Evolutionary conservation across 352 stramenopile genomes (phyloP).

Genomic region (Pythium guiyangense): DNA sequence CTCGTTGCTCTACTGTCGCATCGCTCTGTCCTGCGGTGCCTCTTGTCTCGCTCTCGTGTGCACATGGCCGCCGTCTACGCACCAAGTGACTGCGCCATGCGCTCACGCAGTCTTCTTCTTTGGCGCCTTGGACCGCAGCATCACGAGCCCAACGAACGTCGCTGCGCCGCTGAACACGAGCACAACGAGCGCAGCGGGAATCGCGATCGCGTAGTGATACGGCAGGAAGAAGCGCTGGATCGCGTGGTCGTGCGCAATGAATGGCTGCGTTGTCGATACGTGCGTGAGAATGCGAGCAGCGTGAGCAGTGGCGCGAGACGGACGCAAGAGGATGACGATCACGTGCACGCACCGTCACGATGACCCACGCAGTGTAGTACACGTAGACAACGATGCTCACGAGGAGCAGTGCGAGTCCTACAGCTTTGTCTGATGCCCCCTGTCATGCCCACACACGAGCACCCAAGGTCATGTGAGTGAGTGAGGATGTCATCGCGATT

Average conservation of each 20-base stretch:
- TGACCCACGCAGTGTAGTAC: slow-evolving; percentile 91
- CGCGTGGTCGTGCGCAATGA: slow-evolving; percentile 75
- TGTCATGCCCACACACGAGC: slow-evolving; percentile 11
- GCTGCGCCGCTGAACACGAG: slow-evolving; percentile 80
- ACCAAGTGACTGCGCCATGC: too few relatives aligned
- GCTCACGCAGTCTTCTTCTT: slow-evolving; percentile 37
- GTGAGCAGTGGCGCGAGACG: background rate
- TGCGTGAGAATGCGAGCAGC: background rate
- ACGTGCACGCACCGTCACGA: slow-evolving; percentile 67
- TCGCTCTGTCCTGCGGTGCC: too few relatives aligned
- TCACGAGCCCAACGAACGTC: slow-evolving; percentile 87
- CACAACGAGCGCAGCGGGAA: slow-evolving; percentile 81
- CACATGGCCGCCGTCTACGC: too few relatives aligned
- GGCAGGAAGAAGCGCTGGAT: slow-evolving; percentile 84
- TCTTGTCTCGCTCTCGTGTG: too few relatives aligned
- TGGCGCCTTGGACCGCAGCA: slow-evolving; percentile 84
- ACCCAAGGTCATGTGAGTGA: too few relatives aligned
- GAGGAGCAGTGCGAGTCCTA: slow-evolving; percentile 68
- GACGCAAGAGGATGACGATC: too few relatives aligned
- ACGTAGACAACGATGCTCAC: slow-evolving; percentile 83
- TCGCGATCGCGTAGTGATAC: slow-evolving; percentile 87
- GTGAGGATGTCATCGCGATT: too few relatives aligned
- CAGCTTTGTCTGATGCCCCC: slow-evolving; percentile 71
- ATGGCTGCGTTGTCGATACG: slow-evolving; percentile 74
- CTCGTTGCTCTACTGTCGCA: too few relatives aligned